phyloP scores from a whole-genome alignment of 108 stramenopile genomes.

The Skeletonema costatum region DNA sequence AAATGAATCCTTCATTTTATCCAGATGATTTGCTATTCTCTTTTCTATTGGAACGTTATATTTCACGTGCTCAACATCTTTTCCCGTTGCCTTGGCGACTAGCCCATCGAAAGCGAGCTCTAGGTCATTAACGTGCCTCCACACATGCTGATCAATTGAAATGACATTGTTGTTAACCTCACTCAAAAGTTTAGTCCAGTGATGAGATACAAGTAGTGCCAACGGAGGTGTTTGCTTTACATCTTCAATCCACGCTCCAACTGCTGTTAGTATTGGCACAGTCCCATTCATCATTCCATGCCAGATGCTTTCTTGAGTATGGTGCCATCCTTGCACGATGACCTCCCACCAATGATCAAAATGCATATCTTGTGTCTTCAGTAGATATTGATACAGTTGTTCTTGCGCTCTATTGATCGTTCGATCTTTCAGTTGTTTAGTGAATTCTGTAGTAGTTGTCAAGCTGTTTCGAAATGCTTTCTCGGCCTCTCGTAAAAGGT shows the following conservation, averaged over 20 bases:
- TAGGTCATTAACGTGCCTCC: constrained; percentile 11
- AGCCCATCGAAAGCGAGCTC: neutral
- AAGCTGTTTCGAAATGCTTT: constrained; percentile 29
- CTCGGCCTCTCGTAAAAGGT: constrained; percentile 28
- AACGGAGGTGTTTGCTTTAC: constrained; percentile 27
- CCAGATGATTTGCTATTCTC: constrained; percentile 9
- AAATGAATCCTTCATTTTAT: constrained; percentile 21
- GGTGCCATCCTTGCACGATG: constrained; percentile 23
- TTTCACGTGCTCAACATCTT: neutral
- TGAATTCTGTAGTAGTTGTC: constrained; percentile 19
- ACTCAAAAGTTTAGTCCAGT: constrained; percentile 21
- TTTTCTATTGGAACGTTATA: constrained; percentile 8
- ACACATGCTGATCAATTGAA: constrained; percentile 9
- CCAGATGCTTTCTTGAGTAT: constrained; percentile 26
- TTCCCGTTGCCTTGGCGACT: neutral
- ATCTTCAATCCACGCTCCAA: constrained; percentile 31
- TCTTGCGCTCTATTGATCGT: constrained; percentile 10
- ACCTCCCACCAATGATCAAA: constrained; percentile 35
- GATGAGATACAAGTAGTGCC: constrained; percentile 19
- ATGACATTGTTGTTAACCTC: constrained; percentile 20
- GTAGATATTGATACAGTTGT: constrained; percentile 22
- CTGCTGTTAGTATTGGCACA: constrained; percentile 14
- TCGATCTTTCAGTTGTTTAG: constrained; percentile 6
- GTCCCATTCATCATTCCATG: constrained; percentile 23
- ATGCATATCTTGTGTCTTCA: constrained; percentile 29